Base-by-base conservation (phyloP, 2,329 filamentous ascomycete species). In the Exophiala calicioides region DNA sequence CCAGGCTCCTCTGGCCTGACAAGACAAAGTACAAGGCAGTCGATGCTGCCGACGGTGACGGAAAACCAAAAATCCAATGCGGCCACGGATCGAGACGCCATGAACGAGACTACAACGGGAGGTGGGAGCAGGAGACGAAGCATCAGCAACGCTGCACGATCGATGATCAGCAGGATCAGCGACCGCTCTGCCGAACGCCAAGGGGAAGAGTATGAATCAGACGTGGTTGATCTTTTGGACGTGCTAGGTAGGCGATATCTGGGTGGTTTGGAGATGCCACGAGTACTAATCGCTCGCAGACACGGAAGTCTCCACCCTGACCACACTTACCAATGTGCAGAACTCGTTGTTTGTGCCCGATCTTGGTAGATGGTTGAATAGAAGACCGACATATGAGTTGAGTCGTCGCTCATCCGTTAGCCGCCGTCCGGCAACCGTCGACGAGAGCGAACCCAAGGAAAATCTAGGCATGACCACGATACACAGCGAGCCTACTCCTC, bases 291-390 rank as follows among this genome's bases (percentile, higher is more conserved):
- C 12, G 29, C 5, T 47, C 20, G 4, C 55, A 90, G 88, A 94
- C 59, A 88, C 88, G 31, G 87, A 94, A 68, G 83, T 95, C 3
- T 82, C 87, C 26, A 88, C 88, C 0, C 71, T 95, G 3, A 88
- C 87, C 0, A 91, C 88, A 10, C 77, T 94, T 7, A 94, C 87
- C 32, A 95, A 95, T 60, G 84, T 95, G 15, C 88, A 94, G 61
- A 95, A 95, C 64, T 93, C 88, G 0, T 79, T 95, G 7, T 94
- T 94, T 66, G 73, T 94, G 2, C 89, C 89, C 0, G 84, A 90
- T 55, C 73, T 94, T n/a, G 88, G 88, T 30, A 73, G 76, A 48
- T 82, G 81, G 58, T 58, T 94, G 38, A 93, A 94, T 60, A 79
- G 89, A 37, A 77, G 84, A 50, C 88, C 88, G 1, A 90, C 87